Evolutionary conservation across 148 eudicot genomes (phyloP), one percentile per base, ranked within the genome.

Genomic region (Amaranthus cruentus): DNA sequence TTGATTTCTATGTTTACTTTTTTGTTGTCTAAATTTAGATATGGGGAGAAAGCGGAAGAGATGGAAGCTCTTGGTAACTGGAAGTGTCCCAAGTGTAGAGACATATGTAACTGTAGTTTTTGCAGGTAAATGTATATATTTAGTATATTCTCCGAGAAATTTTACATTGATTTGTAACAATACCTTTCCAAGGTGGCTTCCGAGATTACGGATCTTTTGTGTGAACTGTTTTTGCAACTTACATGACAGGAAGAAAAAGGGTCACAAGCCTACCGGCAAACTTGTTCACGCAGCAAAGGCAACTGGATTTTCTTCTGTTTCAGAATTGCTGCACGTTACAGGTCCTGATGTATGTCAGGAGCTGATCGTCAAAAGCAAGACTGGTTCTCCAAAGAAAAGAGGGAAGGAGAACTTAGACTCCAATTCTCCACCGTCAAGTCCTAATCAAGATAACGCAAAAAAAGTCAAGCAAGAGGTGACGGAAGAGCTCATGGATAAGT

Each of bases 81-180:
- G 98, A 74, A 73, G 57, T 94, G 98, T 76, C 98, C 97, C 56
- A 91, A 73, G 85, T 94, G 98, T 77, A 77, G 91, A 82, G 93
- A 81, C 81, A 90, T 91, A 54, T 94, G 98, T 77, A 94, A 94
- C 76, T 94, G 98, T 87, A 94, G 98, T 77, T 72, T 81, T 52
- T 94, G 98, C 93, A 91, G 81, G 98, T 94, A 76, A 81, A 70
- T 75, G 66, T 48, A 11, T 50, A 21, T 75, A 50, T 15, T 51
- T 4, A 6, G 56, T 10, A 66, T 60, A 46, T n/a, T 28, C 15
- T 49, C 60, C 14, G 7, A 28, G 4, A 4, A 0, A 7, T 65
- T 65, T 7, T 46, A 65, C 68, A 6, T 14, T 47, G 68, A 4
- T 5, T 47, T 47, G 15, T 66, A 6, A 48, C 38, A 28, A 28